Evolutionary conservation across 805 yeast species (phyloP), one percentile per base, ranked within the genome.

Genomic region (Myxozyma geophila): DNA sequence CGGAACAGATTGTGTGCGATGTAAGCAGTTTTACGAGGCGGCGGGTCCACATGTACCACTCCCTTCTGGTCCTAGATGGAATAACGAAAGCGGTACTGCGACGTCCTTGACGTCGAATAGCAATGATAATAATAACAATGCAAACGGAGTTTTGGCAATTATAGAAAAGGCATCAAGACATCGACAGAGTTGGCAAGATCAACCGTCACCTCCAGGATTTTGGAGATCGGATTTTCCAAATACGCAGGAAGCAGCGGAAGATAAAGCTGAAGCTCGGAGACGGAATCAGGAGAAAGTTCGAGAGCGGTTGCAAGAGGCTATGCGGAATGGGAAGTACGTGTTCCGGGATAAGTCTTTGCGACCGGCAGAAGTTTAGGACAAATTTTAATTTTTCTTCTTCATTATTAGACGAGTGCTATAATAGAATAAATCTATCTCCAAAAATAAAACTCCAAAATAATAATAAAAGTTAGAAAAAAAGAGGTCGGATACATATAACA

Each of bases 201-300:
- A 80, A 0, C 76, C 77, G 2, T 78, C 84, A 1, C 89, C 88
- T 1, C 86, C 86, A 0, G 88, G 88, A 0, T 85, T 81, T 73
- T 85, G 83, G 66, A 74, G 84, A 46, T 77, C 85, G 28, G 89
- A 84, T 58, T 85, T 87, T 66, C 88, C 89, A 0, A 76, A 75
- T 5, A 82, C 88, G 0, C 88, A 84, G 64, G 85, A 86, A 67
- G 72, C 76, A 12, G 69, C 58, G 1, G 74, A 71, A 49, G 84
- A 80, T 61, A 78, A 77, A 66, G 63, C 63, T 17, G 73, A 75
- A 59, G 74, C 79, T 5, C 74, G 75, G 23, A 62, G 65, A 58
- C 70, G 80, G 19, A 72, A 80, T 3, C 70, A 71, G 47, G 72
- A 75, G 40, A 80, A 77, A 51, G 83, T 85, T 0, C 73, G 79